Evolutionary conservation across 495 filamentous ascomycete genomes (phyloP).

Genomic region (Aspergillus nanangensis): DNA sequence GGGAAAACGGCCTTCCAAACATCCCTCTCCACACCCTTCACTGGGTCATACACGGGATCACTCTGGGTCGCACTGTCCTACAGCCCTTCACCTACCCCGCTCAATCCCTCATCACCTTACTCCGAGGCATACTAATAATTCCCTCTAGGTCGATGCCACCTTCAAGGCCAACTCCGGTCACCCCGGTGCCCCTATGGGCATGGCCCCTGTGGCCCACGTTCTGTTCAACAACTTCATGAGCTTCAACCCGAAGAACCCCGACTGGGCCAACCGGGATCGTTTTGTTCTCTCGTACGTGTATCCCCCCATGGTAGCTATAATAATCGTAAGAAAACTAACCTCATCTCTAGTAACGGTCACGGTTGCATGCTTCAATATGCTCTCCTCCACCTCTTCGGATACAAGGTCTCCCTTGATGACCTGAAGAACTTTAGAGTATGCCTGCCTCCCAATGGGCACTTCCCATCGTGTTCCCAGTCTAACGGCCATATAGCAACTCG

Average conservation of each 20-base stretch:
- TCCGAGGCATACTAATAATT: conserved; percentile 11
- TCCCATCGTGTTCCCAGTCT: neutral
- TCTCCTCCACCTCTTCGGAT: conserved; percentile 94
- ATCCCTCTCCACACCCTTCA: no score
- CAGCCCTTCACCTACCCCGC: neutral
- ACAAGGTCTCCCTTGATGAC: conserved; percentile 78
- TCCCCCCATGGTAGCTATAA: neutral
- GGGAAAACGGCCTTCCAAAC: no score
- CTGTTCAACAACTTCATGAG: conserved; percentile 99
- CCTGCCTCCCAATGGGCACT: conserved; percentile 12
- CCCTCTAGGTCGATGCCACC: conserved; percentile 88
- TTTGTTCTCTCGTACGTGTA: conserved; percentile 98
- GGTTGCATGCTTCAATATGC: conserved; percentile 99
- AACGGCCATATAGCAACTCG: conserved; percentile 53
- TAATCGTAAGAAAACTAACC: conserved; percentile 8
- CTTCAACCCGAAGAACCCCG: conserved; percentile 98
- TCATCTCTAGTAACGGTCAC: conserved; percentile 76
- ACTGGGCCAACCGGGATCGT: conserved; percentile 94
- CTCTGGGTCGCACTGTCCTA: neutral
- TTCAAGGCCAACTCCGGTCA: conserved; percentile 94
- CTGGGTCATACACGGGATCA: no score
- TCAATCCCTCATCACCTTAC: neutral
- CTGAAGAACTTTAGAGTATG: conserved; percentile 92
- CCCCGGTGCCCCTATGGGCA: conserved; percentile 98
- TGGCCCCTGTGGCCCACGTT: conserved; percentile 96